Conservation (phyloP, 179 eudicot species). For the Camellia oleifera region DNA sequence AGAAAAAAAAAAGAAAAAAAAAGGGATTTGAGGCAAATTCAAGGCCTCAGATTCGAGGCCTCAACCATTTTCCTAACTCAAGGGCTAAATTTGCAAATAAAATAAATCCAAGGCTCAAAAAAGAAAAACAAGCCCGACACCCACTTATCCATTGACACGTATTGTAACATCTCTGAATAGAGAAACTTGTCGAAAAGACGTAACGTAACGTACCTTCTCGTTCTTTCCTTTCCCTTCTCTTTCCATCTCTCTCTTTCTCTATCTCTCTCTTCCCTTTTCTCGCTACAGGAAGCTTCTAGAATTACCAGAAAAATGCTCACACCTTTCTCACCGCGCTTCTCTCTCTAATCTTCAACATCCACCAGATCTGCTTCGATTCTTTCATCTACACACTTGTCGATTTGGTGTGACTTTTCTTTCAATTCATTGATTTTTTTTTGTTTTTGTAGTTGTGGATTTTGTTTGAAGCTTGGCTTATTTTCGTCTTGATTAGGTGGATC, state of each 20-base stretch:
- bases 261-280: neutral
- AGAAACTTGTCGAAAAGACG: too few species aligned
- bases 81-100: too few species aligned
- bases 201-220: neutral
- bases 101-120: too few species aligned
- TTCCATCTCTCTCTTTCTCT: neutral
- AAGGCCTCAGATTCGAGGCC: too few species aligned
- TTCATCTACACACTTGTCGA: neutral
- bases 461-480: too few species aligned
- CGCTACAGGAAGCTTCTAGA: conserved; percentile 31
- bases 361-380: conserved; percentile 10
- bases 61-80: too few species aligned
- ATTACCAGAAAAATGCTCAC: neutral
- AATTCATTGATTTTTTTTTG: neutral
- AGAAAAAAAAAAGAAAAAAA: too few species aligned
- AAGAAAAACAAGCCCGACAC: too few species aligned
- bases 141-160: neutral
- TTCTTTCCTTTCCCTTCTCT: neutral
- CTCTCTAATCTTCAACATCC: neutral
- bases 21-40: too few species aligned
- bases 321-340: neutral
- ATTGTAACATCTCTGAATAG: neutral
- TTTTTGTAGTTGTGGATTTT: neutral
- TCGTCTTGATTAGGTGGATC: neutral
- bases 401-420: neutral